Percentiles rank a stretch among this genome's conserved stretches.
Conservation (phyloP, 2,329 filamentous ascomycete genomes). For the Cercospora citrullina region DNA sequence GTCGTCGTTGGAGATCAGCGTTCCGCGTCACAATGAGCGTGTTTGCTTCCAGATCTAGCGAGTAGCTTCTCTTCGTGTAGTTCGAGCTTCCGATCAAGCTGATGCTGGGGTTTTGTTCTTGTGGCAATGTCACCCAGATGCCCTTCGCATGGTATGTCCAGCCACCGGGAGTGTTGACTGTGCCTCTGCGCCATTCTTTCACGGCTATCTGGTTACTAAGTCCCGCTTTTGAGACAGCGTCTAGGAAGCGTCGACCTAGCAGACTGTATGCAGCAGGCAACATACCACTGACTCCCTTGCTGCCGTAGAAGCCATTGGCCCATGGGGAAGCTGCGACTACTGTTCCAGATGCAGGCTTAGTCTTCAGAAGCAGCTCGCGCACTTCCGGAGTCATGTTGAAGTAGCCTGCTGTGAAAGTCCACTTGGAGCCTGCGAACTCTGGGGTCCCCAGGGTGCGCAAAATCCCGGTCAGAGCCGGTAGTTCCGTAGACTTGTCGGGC, state of each 20-base stretch:
- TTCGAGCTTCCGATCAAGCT: conserved; percentile 90
- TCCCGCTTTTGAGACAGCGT: conserved; percentile 56
- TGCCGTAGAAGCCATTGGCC: conserved; percentile 94
- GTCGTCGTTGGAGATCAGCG: conserved; percentile 64
- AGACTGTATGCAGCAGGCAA: conserved; percentile 90
- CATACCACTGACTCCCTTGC: conserved; percentile 83
- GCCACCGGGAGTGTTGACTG: conserved; percentile 74
- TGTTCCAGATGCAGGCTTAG: conserved; percentile 68
- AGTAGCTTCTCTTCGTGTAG: conserved; percentile 92
- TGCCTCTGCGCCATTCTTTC: conserved; percentile 85
- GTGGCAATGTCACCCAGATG: conserved; percentile 77
- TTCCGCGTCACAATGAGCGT: conserved; percentile 82
- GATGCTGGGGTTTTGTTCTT: conserved; percentile 65
- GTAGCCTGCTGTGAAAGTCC: conserved; percentile 97
- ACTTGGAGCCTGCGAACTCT: conserved; percentile 68
- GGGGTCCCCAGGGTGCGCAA: conserved; percentile 66
- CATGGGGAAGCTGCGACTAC: conserved; percentile 90
- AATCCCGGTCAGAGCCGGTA: conserved; percentile 75
- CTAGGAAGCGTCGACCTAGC: conserved; percentile 78
- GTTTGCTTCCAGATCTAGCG: conserved; percentile 86
- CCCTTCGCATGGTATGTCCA: conserved; percentile 99
- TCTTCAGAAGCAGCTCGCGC: conserved; percentile 74
- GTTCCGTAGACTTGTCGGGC: conserved; percentile 82
- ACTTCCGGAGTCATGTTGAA: conserved; percentile 93
- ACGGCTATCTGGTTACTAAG: conserved; percentile 64